A percentile compares a stretch with the other conserved stretches of the same genome.
Evolutionary conservation across 768 basidiomycete genomes (phyloP).

Genomic region (Termitomyces sp.): DNA sequence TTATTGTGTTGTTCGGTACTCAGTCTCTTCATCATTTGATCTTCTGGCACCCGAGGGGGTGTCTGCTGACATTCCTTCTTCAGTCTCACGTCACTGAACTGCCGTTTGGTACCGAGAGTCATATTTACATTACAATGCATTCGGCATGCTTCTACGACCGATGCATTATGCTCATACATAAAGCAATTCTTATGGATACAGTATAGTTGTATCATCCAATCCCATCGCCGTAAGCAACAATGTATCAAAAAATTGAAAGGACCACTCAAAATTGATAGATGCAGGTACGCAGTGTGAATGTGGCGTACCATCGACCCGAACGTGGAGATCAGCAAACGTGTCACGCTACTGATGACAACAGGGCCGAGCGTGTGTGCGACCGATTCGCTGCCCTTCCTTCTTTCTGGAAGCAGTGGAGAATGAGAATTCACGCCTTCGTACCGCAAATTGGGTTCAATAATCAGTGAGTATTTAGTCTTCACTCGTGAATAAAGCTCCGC

Average conservation of each 20-base stretch:
- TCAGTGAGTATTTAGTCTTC: neutral
- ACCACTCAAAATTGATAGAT: neutral
- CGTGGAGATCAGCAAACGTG: neutral
- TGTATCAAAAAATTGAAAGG: neutral
- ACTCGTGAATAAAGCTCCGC: neutral
- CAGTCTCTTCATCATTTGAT: neutral
- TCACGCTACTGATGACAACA: neutral
- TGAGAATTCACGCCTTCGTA: neutral
- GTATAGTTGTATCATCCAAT: neutral
- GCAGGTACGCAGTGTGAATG: neutral
- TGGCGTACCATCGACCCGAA: slow-evolving; percentile 6
- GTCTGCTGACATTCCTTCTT: neutral
- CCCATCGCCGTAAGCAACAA: neutral
- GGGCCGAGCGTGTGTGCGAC: neutral
- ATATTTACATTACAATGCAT: neutral
- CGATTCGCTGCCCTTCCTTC: neutral
- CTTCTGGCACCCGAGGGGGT: neutral
- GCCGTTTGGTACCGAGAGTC: neutral
- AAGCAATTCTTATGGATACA: neutral
- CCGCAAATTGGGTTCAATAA: neutral
- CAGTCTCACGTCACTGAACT: neutral
- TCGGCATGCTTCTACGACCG: neutral
- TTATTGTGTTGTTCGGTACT: neutral
- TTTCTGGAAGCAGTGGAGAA: neutral
- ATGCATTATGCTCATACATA: neutral